phyloP scores from a whole-genome alignment of 345 rosid genomes.

The Cardamine resedifolia region DNA sequence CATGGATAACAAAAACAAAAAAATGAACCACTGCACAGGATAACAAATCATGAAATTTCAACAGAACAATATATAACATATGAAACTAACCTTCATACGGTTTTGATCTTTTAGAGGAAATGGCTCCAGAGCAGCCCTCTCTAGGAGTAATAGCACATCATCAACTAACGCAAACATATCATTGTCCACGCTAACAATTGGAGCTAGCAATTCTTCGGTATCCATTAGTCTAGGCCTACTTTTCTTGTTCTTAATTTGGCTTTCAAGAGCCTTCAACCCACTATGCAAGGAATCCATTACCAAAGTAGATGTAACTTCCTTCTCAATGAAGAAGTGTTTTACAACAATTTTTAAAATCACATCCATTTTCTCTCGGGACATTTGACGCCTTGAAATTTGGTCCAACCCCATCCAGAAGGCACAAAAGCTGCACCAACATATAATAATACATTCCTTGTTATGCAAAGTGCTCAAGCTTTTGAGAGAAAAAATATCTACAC shows the following conservation, averaged over 20 bases:
- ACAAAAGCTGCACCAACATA: constrained; percentile 60
- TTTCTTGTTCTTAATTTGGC: constrained; percentile 65
- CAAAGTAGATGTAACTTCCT: constrained; percentile 95
- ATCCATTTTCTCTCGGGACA: constrained; percentile 86
- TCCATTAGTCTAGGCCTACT: constrained; percentile 54
- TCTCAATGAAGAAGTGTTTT: constrained; percentile 84
- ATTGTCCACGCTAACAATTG: constrained; percentile 68
- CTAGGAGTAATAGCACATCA: constrained; percentile 68
- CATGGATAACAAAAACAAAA: neutral
- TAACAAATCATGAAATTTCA: constrained; percentile 6
- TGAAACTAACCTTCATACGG: constrained; percentile 66
- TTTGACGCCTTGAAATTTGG: constrained; percentile 58
- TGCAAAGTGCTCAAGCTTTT: constrained; percentile 7
- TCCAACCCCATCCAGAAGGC: constrained; percentile 86
- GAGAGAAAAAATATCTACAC: neutral
- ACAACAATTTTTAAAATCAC: constrained; percentile 78
- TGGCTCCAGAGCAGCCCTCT: constrained; percentile 83
- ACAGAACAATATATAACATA: neutral
- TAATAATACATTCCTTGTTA: constrained; percentile 12
- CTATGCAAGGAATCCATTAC: constrained; percentile 98
- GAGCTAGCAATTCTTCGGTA: constrained; percentile 69
- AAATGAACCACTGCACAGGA: neutral
- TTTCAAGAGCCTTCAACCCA: constrained; percentile 94
- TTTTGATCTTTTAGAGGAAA: constrained; percentile 83
- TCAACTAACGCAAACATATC: constrained; percentile 82